Conservation (phyloP, 441 rosid species). For the Sinapis alba region DNA sequence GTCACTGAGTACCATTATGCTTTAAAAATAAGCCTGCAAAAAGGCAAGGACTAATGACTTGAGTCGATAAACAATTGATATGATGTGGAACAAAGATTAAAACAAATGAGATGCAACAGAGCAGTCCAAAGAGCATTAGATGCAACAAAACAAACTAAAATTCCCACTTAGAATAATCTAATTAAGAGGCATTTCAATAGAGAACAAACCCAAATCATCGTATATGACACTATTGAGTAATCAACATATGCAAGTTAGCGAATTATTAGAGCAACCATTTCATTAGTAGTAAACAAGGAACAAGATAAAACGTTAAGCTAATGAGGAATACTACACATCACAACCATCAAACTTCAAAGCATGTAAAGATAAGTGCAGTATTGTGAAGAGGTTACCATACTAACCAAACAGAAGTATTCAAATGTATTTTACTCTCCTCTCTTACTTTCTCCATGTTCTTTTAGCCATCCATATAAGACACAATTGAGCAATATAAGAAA, state of each 20-base stretch:
- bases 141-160: neutral
- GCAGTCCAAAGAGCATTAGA: neutral
- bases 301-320: neutral
- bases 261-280: neutral
- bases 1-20: no score
- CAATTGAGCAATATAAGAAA: conserved; percentile 17
- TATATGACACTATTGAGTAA: neutral
- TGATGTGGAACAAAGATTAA: conserved; percentile 15
- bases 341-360: conserved; percentile 15
- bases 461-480: conserved; percentile 22
- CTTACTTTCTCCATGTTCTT: conserved; percentile 13
- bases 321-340: neutral
- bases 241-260: neutral
- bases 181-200: neutral
- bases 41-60: no score
- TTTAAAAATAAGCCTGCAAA: no score
- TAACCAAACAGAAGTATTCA: neutral
- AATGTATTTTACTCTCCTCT: neutral
- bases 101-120: conserved; percentile 5
- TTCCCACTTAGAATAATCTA: neutral
- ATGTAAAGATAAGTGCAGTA: conserved; percentile 7
- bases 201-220: neutral
- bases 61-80: neutral
- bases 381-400: neutral
- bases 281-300: neutral